Conservation (phyloP, 768 basidiomycete genomes). For the Pleurotus ostreatus region DNA sequence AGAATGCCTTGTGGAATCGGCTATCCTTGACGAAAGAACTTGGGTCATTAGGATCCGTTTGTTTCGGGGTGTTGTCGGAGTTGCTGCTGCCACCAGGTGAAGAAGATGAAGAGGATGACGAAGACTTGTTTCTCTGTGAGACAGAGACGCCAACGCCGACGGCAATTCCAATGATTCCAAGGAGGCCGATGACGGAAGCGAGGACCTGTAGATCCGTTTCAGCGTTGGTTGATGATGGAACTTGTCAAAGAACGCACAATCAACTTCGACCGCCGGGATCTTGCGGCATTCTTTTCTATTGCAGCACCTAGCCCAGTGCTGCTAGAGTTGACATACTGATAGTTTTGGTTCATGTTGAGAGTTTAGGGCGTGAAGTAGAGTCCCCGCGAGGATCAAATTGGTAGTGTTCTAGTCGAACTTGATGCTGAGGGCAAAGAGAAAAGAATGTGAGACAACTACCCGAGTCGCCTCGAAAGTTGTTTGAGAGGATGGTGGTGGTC, state of each 20-base stretch:
- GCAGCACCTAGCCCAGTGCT: slow-evolving; percentile 18
- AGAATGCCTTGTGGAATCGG: slow-evolving; percentile 70
- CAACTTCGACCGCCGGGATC: slow-evolving; percentile 42
- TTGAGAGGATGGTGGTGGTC: slow-evolving; percentile 4
- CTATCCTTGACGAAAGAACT: slow-evolving; percentile 72
- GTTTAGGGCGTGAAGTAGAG: too few relatives aligned
- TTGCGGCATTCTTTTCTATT: slow-evolving; percentile 25
- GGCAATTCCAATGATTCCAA: slow-evolving; percentile 51
- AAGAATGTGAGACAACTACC: slow-evolving; percentile 1
- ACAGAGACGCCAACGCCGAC: slow-evolving; percentile 65
- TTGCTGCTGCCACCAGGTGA: slow-evolving; percentile 11
- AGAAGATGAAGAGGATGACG: slow-evolving; percentile 9
- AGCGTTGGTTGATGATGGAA: background rate
- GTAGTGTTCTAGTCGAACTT: background rate
- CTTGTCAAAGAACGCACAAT: slow-evolving; percentile 41
- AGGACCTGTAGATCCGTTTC: slow-evolving; percentile 39
- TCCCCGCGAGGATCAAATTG: background rate
- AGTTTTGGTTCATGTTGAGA: background rate
- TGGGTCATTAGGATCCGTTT: slow-evolving; percentile 58
- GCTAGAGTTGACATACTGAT: slow-evolving; percentile 6
- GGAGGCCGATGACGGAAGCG: slow-evolving; percentile 40
- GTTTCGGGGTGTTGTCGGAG: slow-evolving; percentile 14
- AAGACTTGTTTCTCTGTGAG: slow-evolving; percentile 43
- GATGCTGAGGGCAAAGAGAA: background rate
- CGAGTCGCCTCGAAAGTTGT: slow-evolving; percentile 1